A percentile compares a stretch with the other conserved stretches of the same genome.
Evolutionary conservation across 202 grass and related monocot species (phyloP).

Genomic region (Musa balbisiana): DNA sequence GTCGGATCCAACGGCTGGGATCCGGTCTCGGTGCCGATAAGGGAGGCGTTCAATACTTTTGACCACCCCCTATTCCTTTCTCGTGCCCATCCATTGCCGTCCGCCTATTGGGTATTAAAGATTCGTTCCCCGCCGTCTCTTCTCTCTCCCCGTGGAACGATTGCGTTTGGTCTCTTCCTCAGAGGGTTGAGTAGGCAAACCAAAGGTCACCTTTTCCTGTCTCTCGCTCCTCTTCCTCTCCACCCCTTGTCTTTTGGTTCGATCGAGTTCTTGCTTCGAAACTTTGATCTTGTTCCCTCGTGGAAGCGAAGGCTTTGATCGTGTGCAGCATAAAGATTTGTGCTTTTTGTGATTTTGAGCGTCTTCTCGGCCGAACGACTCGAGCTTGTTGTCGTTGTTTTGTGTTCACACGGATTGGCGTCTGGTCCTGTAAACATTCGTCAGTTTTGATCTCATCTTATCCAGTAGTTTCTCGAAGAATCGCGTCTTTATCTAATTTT

Average conservation of each 20-base stretch:
- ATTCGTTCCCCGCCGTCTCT: conserved; percentile 21
- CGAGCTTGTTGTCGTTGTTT: background rate
- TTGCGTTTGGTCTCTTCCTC: background rate
- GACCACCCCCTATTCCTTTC: background rate
- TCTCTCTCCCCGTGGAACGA: background rate
- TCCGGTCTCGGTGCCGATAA: background rate
- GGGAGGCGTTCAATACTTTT: conserved; percentile 24
- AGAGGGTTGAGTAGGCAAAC: background rate
- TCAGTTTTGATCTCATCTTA: background rate
- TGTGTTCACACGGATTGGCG: background rate
- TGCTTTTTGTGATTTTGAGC: conserved; percentile 16
- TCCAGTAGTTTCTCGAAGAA: background rate
- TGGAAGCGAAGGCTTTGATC: too few species aligned
- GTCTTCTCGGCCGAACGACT: background rate
- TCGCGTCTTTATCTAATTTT: background rate
- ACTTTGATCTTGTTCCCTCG: too few species aligned
- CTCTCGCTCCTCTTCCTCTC: background rate
- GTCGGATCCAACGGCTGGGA: conserved; percentile 18
- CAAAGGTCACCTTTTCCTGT: too few species aligned
- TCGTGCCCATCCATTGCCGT: conserved; percentile 7
- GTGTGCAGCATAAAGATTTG: background rate
- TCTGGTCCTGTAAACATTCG: background rate
- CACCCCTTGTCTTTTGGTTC: background rate
- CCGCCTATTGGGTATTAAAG: conserved; percentile 1
- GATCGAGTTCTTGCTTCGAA: background rate